Percentiles rank a stretch among this genome's conserved stretches.
Conservation (phyloP, 176 grass and related monocot genomes). For the Rhynchospora pubera region DNA sequence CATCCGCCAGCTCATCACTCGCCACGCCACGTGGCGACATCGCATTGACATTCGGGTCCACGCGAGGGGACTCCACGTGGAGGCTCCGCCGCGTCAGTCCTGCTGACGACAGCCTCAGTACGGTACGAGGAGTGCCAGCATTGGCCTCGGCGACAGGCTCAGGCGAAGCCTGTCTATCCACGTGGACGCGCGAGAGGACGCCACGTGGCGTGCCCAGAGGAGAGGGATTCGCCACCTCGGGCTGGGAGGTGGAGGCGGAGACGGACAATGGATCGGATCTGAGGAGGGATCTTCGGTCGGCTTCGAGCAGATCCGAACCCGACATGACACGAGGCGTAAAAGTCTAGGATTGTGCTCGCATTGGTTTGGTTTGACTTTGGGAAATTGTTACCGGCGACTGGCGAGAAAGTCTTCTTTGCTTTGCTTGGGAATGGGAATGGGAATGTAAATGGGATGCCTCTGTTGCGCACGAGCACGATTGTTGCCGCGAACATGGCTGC, state of each 20-base stretch:
- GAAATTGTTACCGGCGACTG: neutral
- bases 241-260: constrained; percentile 25
- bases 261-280: constrained; percentile 30
- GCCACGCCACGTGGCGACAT: constrained; percentile 34
- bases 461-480: neutral
- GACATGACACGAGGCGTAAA: constrained; percentile 41
- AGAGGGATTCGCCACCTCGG: neutral
- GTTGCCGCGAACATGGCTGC: neutral
- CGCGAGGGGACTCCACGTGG: neutral
- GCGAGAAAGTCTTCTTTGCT: neutral
- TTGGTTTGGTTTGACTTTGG: constrained; percentile 17
- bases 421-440: neutral
- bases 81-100: constrained; percentile 15
- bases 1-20: constrained; percentile 71
- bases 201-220: constrained; percentile 6
- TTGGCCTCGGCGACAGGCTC: neutral
- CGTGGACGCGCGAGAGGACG: neutral
- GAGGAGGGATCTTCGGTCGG: constrained; percentile 31
- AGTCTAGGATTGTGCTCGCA: constrained; percentile 20
- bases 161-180: neutral
- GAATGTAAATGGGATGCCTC: neutral
- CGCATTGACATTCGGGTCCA: constrained; percentile 13
- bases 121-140: neutral
- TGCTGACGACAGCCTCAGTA: constrained; percentile 21
- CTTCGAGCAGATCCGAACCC: constrained; percentile 39